Conservation (phyloP, 2,329 filamentous ascomycete genomes). For the Tolypocladium sp. region DNA sequence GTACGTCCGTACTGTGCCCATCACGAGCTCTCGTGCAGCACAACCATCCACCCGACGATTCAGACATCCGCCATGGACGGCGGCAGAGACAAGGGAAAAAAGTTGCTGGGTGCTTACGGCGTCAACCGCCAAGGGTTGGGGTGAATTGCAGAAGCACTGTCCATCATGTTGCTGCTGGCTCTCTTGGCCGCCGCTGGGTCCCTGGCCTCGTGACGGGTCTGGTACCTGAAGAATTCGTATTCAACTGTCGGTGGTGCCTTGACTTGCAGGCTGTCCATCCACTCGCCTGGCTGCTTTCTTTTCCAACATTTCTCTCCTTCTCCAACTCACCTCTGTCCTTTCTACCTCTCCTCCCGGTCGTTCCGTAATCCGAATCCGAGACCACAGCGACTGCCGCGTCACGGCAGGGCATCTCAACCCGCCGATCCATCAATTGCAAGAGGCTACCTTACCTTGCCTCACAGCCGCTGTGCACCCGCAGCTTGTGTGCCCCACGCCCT, state of each 20-base stretch:
- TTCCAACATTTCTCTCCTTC: background rate
- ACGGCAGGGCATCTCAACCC: background rate
- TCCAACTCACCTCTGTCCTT: background rate
- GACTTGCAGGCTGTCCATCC: background rate
- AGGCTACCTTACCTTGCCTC: background rate
- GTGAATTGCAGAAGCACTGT: background rate
- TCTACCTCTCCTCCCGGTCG: background rate
- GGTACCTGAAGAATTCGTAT: background rate
- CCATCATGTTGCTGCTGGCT: background rate
- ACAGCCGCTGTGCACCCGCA: background rate
- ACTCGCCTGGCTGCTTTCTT: background rate
- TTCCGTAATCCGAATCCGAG: background rate
- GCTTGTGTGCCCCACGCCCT: background rate
- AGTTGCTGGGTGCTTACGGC: too few relatives aligned
- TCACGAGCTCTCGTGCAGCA: conserved; percentile 4
- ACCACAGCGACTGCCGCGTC: background rate
- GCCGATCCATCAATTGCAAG: conserved; percentile 1
- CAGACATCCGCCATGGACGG: background rate
- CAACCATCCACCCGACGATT: background rate
- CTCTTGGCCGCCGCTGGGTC: background rate
- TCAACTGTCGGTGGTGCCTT: background rate
- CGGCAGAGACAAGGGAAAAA: background rate
- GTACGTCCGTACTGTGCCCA: too few relatives aligned
- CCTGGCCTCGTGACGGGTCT: background rate
- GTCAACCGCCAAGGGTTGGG: background rate